Base-by-base conservation (phyloP, 2,329 filamentous ascomycete species). In the Hawksworthiomyces lignivorus region DNA sequence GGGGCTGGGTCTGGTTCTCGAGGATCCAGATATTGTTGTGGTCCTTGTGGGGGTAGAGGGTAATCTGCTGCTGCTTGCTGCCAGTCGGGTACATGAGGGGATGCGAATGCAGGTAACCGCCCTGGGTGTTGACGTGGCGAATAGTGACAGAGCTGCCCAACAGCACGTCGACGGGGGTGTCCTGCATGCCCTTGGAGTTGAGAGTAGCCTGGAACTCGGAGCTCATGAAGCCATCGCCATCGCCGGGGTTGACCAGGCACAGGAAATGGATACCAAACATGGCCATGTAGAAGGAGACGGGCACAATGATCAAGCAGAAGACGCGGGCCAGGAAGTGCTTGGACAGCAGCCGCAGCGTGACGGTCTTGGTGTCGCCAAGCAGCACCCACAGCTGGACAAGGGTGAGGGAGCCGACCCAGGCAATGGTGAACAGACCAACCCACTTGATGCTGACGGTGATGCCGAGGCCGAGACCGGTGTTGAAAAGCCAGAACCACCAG, bases 141-240 rank as follows among this genome's bases (percentile, higher is more conserved):
- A 98, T 75, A 50, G 73, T 81, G 55, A 98, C 75, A 50, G 85
- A 79, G 60, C 88, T 94, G 46, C 92, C 92, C 56, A 92, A 83
- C 21, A 84, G 82, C 45, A 98, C 84, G 64, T 98, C 89, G 22
- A 86, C 92, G 2, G 92, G 84, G 5, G 94, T 88, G 62, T 94
- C 88, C 59, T 87, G 82, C 92, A 98, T 98, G 40, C 78, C 82
- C 72, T 97, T 98, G 56, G 81, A 89, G 68, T 97, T 98, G 52
- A 98, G 72, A 3, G 92, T 97, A 24, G 92, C 85, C 68, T 98
- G 92, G 71, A 98, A 98, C 60, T 98, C 92, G 42, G 90, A 95
- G 59, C 89, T 96, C 92, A 98, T 98, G 72, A 98, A 98, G 42
- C 92, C 92, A 63, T 98, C 92, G 41, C 92, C 92, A 39, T 98